Conservation (phyloP, 352 stramenopile species). For the Elongisporangium anandrum region DNA sequence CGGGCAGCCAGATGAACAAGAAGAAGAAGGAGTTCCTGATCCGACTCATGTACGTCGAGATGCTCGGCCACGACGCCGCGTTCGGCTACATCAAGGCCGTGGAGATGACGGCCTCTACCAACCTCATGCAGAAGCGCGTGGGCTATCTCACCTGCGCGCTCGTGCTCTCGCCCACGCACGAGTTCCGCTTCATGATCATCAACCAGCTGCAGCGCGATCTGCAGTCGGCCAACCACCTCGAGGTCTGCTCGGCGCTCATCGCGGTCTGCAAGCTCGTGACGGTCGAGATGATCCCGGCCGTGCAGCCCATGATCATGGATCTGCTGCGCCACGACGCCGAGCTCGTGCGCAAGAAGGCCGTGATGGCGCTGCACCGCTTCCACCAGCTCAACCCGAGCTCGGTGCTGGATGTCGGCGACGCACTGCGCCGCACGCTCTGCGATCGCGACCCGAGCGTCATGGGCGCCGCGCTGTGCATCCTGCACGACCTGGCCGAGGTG, state of each 20-base stretch:
- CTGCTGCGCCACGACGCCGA: slow-evolving; percentile 95
- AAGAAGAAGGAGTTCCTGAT: slow-evolving; percentile 99
- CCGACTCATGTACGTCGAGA: slow-evolving; percentile 99
- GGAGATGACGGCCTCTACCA: slow-evolving; percentile 97
- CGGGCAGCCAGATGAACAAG: slow-evolving; percentile 86
- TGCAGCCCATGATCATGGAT: slow-evolving; percentile 94
- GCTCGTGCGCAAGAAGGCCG: slow-evolving; percentile 98
- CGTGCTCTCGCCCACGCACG: slow-evolving; percentile 96
- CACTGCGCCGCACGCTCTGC: slow-evolving; percentile 95
- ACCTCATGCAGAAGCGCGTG: slow-evolving; percentile 98
- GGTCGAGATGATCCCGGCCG: slow-evolving; percentile 97
- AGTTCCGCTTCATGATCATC: slow-evolving; percentile 99
- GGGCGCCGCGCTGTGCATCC: slow-evolving; percentile 92
- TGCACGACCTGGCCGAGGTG: slow-evolving; percentile 90
- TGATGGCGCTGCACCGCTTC: slow-evolving; percentile 98
- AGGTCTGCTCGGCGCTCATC: slow-evolving; percentile 95
- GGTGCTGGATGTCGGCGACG: slow-evolving; percentile 86
- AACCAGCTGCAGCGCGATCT: slow-evolving; percentile 98
- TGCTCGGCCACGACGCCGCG: slow-evolving; percentile 99
- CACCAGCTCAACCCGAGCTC: slow-evolving; percentile 97
- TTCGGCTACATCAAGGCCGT: slow-evolving; percentile 99
- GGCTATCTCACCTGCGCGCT: slow-evolving; percentile 95
- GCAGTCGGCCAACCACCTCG: slow-evolving; percentile 88
- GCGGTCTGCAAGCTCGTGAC: slow-evolving; percentile 96
- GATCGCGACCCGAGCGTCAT: slow-evolving; percentile 99